Percentiles rank a stretch among this genome's conserved stretches.
These are phyloP conservation scores for Lactifluus hygrophoroides DNA, from an alignment of 768 basidiomycete genomes.

Conservation along the genomic window DNA sequence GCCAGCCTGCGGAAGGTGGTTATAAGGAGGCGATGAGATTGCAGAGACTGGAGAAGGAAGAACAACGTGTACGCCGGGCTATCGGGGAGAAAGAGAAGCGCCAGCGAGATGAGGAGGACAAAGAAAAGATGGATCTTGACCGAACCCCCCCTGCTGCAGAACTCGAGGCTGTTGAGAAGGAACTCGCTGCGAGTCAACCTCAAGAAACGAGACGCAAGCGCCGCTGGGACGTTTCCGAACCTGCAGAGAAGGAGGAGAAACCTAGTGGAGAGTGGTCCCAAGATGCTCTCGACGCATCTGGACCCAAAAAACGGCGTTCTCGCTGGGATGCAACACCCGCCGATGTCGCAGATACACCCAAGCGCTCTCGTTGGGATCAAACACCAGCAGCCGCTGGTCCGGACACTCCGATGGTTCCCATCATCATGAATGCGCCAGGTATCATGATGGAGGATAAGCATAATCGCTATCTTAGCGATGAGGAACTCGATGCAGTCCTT, in stretches of 20 bases:
- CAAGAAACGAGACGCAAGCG: slow-evolving; percentile 60
- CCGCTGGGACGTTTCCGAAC: slow-evolving; percentile 65
- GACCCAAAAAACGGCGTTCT: slow-evolving; percentile 86
- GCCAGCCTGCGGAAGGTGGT: slow-evolving; percentile 67
- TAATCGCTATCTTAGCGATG: slow-evolving; percentile 91
- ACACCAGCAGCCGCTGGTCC: slow-evolving; percentile 56
- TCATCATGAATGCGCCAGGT: slow-evolving; percentile 81
- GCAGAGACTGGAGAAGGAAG: slow-evolving; percentile 87
- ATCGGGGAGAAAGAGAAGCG: slow-evolving; percentile 85
- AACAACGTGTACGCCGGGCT: slow-evolving; percentile 68
- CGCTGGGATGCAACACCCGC: slow-evolving; percentile 94
- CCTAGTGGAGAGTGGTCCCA: slow-evolving; percentile 63
- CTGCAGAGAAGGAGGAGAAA: slow-evolving; percentile 56
- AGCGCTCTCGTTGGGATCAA: slow-evolving; percentile 96
- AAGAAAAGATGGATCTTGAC: slow-evolving; percentile 82
- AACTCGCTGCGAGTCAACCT: slow-evolving; percentile 44
- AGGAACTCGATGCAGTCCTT: slow-evolving; percentile 88
- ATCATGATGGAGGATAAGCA: slow-evolving; percentile 90
- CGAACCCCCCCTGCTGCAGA: slow-evolving; percentile 84
- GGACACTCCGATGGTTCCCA: slow-evolving; percentile 65
- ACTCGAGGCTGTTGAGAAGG: slow-evolving; percentile 61
- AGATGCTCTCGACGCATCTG: slow-evolving; percentile 62
- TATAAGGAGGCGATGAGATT: slow-evolving; percentile 97
- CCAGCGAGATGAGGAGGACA: slow-evolving; percentile 58
- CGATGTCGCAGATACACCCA: slow-evolving; percentile 67